Evolutionary conservation across 2,329 filamentous ascomycete genomes (phyloP).

Genomic region (Alternaria metachromatica): DNA sequence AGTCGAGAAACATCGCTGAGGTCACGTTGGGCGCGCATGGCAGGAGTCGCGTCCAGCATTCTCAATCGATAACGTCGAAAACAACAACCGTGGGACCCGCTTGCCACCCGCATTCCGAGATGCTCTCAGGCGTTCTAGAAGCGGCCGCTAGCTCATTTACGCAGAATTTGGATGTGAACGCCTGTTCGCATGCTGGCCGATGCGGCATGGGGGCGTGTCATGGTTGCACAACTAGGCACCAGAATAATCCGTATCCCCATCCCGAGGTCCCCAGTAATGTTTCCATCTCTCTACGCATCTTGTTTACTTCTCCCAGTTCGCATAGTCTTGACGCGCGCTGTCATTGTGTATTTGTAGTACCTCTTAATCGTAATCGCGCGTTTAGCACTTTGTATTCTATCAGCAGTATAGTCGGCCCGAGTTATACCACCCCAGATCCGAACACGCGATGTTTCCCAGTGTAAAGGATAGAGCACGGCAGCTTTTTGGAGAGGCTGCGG

Average conservation of each 20-base stretch:
- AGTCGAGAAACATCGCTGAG: not conserved
- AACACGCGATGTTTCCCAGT: conserved; percentile 27
- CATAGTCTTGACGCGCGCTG: conserved; percentile 1
- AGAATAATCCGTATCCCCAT: conserved; percentile 10
- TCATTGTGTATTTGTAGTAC: conserved; percentile 1
- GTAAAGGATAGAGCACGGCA: conserved; percentile 28
- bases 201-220: conserved; percentile 20
- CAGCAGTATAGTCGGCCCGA: not conserved
- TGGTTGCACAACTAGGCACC: conserved; percentile 12
- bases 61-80: not conserved
- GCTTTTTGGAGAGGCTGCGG: conserved; percentile 9
- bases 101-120: conserved; percentile 7
- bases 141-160: conserved; percentile 24
- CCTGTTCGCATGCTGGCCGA: conserved; percentile 25
- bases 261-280: conserved; percentile 11
- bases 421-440: not conserved
- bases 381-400: not conserved
- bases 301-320: conserved; percentile 1
- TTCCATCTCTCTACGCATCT: conserved; percentile 8
- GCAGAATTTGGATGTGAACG: conserved; percentile 13
- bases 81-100: conserved; percentile 2
- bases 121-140: conserved; percentile 17
- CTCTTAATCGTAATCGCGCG: not conserved
- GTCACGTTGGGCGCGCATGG: not conserved
- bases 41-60: not conserved